phyloP scores from a whole-genome alignment of 2,329 filamentous ascomycete genomes.

The Bipolaris oryzae region DNA sequence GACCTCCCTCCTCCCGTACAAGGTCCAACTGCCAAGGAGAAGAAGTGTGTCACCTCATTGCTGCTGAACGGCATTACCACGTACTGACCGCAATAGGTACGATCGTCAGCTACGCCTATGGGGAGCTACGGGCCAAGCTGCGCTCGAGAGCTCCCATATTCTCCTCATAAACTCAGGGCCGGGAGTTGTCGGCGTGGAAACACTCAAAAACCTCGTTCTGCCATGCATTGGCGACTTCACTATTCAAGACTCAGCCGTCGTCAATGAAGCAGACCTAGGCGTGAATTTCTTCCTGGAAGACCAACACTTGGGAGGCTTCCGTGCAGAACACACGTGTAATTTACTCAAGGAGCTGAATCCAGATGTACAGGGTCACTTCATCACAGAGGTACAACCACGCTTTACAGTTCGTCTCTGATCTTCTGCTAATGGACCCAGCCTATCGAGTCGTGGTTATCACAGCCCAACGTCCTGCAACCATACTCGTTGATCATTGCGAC shows the following conservation, averaged over 20 bases:
- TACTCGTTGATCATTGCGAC: slow-evolving; percentile 68
- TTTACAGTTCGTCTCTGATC: not conserved
- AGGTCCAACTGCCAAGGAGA: slow-evolving; percentile 56
- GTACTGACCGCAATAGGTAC: slow-evolving; percentile 64
- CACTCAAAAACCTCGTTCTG: slow-evolving; percentile 95
- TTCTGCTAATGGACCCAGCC: slow-evolving; percentile 43
- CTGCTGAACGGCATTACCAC: no score
- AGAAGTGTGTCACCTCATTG: slow-evolving; percentile 49
- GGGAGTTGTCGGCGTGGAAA: slow-evolving; percentile 88
- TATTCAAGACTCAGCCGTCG: slow-evolving; percentile 79
- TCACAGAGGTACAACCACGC: slow-evolving; percentile 57
- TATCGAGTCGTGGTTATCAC: slow-evolving; percentile 52
- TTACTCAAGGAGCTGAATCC: slow-evolving; percentile 88
- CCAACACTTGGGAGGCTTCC: slow-evolving; percentile 72
- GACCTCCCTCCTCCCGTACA: slow-evolving; percentile 50
- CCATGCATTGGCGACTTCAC: slow-evolving; percentile 91
- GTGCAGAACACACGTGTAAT: slow-evolving; percentile 78
- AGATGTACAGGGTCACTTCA: slow-evolving; percentile 80
- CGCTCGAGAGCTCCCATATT: slow-evolving; percentile 89
- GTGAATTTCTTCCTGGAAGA: slow-evolving; percentile 97
- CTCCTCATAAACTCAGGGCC: slow-evolving; percentile 84
- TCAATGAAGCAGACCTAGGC: slow-evolving; percentile 83
- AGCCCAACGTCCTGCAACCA: slow-evolving; percentile 50
- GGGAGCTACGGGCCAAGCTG: slow-evolving; percentile 89
- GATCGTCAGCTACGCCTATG: slow-evolving; percentile 94